phyloP scores from a whole-genome alignment of 257 asterid genomes.

The Solanum rostratum region DNA sequence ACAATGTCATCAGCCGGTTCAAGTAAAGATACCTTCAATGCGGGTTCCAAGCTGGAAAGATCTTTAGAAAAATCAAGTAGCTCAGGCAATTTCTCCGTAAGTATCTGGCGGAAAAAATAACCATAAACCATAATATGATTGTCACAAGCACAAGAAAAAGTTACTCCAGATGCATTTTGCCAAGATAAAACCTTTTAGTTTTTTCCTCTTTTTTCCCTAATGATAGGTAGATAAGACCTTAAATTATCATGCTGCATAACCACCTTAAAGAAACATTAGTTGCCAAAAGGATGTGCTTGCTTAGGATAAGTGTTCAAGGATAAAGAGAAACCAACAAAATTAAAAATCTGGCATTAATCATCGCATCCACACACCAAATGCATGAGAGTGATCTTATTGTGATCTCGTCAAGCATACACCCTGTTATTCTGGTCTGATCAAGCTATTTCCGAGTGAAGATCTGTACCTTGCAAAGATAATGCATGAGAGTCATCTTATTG shows the following conservation, averaged over 20 bases:
- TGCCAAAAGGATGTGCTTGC: background rate
- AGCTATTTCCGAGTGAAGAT: background rate
- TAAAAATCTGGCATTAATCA: background rate
- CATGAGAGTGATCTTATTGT: too few relatives aligned
- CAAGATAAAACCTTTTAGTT: background rate
- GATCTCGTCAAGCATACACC: too few relatives aligned
- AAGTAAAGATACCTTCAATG: slow-evolving; percentile 49
- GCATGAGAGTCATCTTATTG: slow-evolving; percentile 83
- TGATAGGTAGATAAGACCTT: background rate
- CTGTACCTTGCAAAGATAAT: slow-evolving; percentile 78
- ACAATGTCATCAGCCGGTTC: background rate
- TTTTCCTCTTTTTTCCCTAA: background rate
- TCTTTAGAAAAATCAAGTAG: slow-evolving; percentile 61
- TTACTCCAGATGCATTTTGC: background rate
- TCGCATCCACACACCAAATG: background rate
- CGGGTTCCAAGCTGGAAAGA: slow-evolving; percentile 59
- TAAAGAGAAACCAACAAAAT: background rate
- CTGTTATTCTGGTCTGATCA: background rate
- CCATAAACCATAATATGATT: background rate
- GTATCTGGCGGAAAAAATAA: slow-evolving; percentile 24
- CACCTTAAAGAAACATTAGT: background rate
- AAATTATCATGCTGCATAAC: background rate
- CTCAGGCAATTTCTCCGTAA: slow-evolving; percentile 66
- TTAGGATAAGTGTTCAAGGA: background rate
- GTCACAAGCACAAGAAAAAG: background rate